Evolutionary conservation across 1,284 basidiomycete species (phyloP).

Genomic region (Wolfiporia cocos): DNA sequence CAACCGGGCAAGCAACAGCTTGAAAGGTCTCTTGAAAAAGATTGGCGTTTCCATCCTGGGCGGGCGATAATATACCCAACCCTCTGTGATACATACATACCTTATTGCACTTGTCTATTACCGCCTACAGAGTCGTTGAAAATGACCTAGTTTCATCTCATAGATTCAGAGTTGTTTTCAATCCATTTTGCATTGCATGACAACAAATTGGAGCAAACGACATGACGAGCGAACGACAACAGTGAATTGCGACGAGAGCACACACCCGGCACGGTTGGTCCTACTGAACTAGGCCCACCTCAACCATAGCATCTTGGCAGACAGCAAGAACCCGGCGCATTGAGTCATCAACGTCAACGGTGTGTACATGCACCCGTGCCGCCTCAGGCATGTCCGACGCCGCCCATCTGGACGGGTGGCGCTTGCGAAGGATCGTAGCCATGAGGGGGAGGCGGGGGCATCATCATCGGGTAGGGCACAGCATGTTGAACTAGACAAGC

Average conservation of each 20-base stretch:
- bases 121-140: too few species aligned
- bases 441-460: constrained; percentile 70
- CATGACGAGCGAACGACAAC: constrained; percentile 21
- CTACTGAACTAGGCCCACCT: too few species aligned
- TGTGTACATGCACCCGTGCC: too few species aligned
- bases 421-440: constrained; percentile 65
- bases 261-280: too few species aligned
- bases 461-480: constrained; percentile 82
- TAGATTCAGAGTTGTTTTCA: constrained; percentile 9
- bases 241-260: constrained; percentile 9
- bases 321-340: constrained; percentile 5
- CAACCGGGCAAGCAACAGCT: constrained; percentile 80
- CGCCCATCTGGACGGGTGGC: constrained; percentile 68
- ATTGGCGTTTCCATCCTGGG: constrained; percentile 42
- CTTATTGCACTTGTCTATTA: too few species aligned
- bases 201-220: constrained; percentile 23
- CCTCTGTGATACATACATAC: too few species aligned
- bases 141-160: too few species aligned
- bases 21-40: constrained; percentile 82
- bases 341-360: too few species aligned
- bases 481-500: constrained; percentile 65
- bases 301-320: constrained; percentile 3
- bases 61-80: constrained; percentile 6
- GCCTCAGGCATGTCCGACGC: constrained; percentile 46
- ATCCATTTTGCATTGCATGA: constrained; percentile 20